Evolutionary conservation across 208 protist species (phyloP).

Genomic region (Leishmania turanica): DNA sequence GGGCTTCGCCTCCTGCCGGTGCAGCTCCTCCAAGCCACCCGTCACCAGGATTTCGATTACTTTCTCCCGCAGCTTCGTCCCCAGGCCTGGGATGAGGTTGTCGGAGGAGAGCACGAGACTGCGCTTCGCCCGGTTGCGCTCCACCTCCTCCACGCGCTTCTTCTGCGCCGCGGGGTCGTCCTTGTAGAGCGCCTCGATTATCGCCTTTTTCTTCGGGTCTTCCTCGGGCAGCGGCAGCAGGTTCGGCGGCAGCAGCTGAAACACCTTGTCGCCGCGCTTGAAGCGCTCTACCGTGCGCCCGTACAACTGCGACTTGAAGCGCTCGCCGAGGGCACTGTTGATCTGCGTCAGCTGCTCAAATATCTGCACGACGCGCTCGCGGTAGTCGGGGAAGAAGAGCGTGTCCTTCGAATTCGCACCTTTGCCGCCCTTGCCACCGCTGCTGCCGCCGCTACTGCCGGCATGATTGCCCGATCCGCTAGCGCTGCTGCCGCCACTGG

Average conservation of each 20-base stretch:
- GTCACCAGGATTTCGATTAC: slow-evolving; percentile 82
- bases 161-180: slow-evolving; percentile 10
- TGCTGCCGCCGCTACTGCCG: neutral
- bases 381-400: slow-evolving; percentile 72
- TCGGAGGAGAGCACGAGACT: slow-evolving; percentile 28
- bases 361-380: slow-evolving; percentile 71
- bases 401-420: slow-evolving; percentile 23
- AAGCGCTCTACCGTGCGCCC: slow-evolving; percentile 55
- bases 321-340: slow-evolving; percentile 76
- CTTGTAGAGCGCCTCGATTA: slow-evolving; percentile 3
- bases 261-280: slow-evolving; percentile 66
- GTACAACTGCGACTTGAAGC: slow-evolving; percentile 82
- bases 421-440: slow-evolving; percentile 1
- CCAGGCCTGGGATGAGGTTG: slow-evolving; percentile 52
- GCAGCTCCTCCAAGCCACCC: slow-evolving; percentile 74
- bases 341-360: slow-evolving; percentile 83
- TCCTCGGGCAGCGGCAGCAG: slow-evolving; percentile 56
- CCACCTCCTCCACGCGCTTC: slow-evolving; percentile 29
- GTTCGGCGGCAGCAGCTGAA: slow-evolving; percentile 73
- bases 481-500: neutral
- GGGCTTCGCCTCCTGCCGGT: slow-evolving; percentile 66
- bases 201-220: slow-evolving; percentile 24
- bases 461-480: neutral
- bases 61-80: slow-evolving; percentile 73
- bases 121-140: slow-evolving; percentile 45